Evolutionary conservation across 2,329 filamentous ascomycete genomes (phyloP).

Genomic region (Diplodia sapinea): DNA sequence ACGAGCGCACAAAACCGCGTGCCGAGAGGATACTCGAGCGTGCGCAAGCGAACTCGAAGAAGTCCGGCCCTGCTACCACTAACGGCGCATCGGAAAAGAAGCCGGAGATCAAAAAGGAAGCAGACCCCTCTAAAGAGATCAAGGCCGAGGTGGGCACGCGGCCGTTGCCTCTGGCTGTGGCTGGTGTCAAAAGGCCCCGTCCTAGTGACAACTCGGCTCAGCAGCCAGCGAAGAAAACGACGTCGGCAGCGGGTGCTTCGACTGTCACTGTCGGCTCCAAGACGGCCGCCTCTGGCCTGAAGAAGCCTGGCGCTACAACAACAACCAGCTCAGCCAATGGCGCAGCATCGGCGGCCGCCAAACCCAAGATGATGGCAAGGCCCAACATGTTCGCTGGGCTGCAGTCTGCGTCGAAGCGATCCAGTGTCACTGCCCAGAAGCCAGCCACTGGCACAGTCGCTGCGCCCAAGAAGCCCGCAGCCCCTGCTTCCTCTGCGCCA

Average conservation of each 20-base stretch:
- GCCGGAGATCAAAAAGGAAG: slow-evolving; percentile 21
- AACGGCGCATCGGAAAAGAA: slow-evolving; percentile 25
- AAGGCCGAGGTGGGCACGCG: background rate
- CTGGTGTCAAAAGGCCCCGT: slow-evolving; percentile 35
- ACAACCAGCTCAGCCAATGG: slow-evolving; percentile 38
- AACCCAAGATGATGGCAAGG: slow-evolving; percentile 50
- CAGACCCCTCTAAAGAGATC: slow-evolving; percentile 12
- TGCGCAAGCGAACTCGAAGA: slow-evolving; percentile 50
- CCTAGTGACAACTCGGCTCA: slow-evolving; percentile 31
- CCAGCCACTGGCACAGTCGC: slow-evolving; percentile 33
- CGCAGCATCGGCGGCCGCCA: slow-evolving; percentile 38
- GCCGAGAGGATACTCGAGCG: slow-evolving; percentile 62
- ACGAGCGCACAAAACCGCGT: slow-evolving; percentile 67
- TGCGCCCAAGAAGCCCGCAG: slow-evolving; percentile 31
- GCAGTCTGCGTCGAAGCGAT: slow-evolving; percentile 54
- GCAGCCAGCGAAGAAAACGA: slow-evolving; percentile 44
- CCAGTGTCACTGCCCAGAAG: slow-evolving; percentile 40
- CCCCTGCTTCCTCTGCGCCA: slow-evolving; percentile 40
- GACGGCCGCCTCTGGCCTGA: slow-evolving; percentile 34
- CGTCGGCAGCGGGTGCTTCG: slow-evolving; percentile 6
- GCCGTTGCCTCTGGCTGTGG: slow-evolving; percentile 27
- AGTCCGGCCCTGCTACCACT: slow-evolving; percentile 42
- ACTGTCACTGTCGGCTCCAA: slow-evolving; percentile 28
- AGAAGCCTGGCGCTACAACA: slow-evolving; percentile 38
- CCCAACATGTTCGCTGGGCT: slow-evolving; percentile 54